Evolutionary conservation across 306 rosid genomes (phyloP).

Genomic region (Pterocarpus macrocarpus): DNA sequence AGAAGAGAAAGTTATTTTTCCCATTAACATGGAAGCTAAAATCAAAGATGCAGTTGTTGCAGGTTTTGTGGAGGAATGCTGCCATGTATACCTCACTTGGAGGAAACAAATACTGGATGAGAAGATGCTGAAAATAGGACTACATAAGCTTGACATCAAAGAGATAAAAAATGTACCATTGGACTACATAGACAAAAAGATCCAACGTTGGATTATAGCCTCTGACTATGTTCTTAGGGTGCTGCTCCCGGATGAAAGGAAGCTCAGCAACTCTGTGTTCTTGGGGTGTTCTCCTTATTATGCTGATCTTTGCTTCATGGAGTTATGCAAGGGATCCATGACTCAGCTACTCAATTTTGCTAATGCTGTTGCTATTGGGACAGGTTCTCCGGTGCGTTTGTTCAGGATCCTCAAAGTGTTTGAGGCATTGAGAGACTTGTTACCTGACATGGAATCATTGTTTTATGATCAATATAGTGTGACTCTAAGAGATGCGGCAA

Average conservation of each 20-base stretch:
- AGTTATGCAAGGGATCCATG: conserved; percentile 64
- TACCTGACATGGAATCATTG: conserved; percentile 58
- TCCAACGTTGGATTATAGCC: conserved; percentile 73
- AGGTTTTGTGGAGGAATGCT: conserved; percentile 69
- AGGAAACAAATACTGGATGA: conserved; percentile 66
- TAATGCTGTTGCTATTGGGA: conserved; percentile 60
- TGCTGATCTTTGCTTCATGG: conserved; percentile 69
- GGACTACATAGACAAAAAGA: conserved; percentile 67
- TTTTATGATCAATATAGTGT: conserved; percentile 61
- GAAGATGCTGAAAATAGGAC: conserved; percentile 57
- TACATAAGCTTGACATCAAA: conserved; percentile 65
- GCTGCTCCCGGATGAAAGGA: conserved; percentile 67
- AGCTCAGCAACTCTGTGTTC: conserved; percentile 67
- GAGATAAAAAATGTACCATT: conserved; percentile 66
- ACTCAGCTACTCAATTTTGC: conserved; percentile 69
- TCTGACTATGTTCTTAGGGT: conserved; percentile 56
- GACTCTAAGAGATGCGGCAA: conserved; percentile 61
- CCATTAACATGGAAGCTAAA: conserved; percentile 3
- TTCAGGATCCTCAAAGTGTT: conserved; percentile 64
- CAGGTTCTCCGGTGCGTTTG: conserved; percentile 67
- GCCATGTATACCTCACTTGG: conserved; percentile 65
- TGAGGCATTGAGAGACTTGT: conserved; percentile 63
- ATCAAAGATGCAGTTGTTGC: conserved; percentile 39
- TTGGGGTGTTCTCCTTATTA: conserved; percentile 55
- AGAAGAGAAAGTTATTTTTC: background rate